Evolutionary conservation across 345 rosid genomes (phyloP), one percentile per base, ranked within the genome.

Genomic region (Hypericum perforatum): DNA sequence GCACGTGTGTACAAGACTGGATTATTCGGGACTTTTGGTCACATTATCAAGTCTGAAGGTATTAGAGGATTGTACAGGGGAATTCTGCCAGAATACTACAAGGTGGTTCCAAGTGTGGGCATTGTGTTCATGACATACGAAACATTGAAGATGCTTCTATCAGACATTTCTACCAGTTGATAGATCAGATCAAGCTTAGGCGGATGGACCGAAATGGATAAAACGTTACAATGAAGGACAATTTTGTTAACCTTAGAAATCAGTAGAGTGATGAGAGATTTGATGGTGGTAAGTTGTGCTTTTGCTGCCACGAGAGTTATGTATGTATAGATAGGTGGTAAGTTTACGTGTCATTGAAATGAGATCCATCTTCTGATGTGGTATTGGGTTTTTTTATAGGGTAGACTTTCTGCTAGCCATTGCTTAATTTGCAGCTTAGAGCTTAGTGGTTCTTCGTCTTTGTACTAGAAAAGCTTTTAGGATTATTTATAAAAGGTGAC

Each of bases 91-190:
- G 97, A 89, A 58, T 94, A 84, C 74, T 94, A 76, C 82, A 94
- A 94, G 74, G 99, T 89, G 11, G 91, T 86, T 57, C 99, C 95
- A 11, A 77, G 95, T 16, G 95, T 89, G 10, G 94, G 97, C 68
- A 94, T 94, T 37, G 72, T 76, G 64, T 94, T 94, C 77, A 86
- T 85, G 97, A 78, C 95, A 2, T 84, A 77, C 29, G 97, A 94
- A 75, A 64, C 82, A 9, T 57, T 94, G 60, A 85, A 81, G 65
- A 65, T 39, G 59, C 75, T 78, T 58, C 67, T 88, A 12, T 66
- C 84, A 16, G 54, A 66, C 56, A 38, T 74, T 36, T 50, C 81
- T 43, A 53, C 82, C 45, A 58, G 16, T 37, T 50, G 47, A 50
- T 80, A 66, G 60, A 22, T 22, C 32, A 22, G 32, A 1, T 22